Conservation (phyloP, 176 grass and related monocot species). For the Phragmites australis region DNA sequence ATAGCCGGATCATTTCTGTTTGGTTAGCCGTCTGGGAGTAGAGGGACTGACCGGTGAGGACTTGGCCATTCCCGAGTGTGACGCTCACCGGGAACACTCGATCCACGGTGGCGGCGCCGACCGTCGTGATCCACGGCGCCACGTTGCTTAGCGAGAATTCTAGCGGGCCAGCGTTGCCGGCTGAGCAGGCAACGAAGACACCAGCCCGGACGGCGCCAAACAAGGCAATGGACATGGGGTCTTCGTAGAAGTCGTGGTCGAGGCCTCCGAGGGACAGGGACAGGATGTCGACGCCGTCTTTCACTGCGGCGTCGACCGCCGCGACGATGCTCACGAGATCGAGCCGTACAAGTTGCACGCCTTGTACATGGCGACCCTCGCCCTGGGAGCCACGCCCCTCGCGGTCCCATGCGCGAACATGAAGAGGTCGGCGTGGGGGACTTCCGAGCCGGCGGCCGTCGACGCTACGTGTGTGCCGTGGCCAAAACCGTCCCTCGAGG, state of each 20-base stretch:
- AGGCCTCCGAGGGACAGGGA: conserved; percentile 8
- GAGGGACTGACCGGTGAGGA: conserved; percentile 39
- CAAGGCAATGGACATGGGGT: conserved; percentile 18
- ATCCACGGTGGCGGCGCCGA: conserved; percentile 33
- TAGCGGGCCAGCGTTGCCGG: not conserved
- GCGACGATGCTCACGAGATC: not conserved
- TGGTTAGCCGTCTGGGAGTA: not conserved
- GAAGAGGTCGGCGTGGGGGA: not conserved
- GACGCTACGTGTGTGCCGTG: conserved; percentile 47
- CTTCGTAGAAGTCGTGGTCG: not conserved
- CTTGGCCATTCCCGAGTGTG: conserved; percentile 25
- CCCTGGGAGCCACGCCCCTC: conserved; percentile 31
- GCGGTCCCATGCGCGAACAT: not conserved
- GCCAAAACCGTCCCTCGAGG: not conserved
- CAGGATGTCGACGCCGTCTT: conserved; percentile 45
- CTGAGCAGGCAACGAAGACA: conserved; percentile 38
- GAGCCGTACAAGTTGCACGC: not conserved
- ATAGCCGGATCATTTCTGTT: not conserved
- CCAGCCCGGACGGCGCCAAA: conserved; percentile 30
- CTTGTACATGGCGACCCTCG: conserved; percentile 46
- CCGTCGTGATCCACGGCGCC: conserved; percentile 39
- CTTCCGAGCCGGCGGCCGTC: conserved; percentile 17
- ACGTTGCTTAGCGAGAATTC: not conserved
- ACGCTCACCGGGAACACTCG: conserved; percentile 29
- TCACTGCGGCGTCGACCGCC: conserved; percentile 38